These are phyloP conservation scores for Boletus vermiculosoides DNA, from an alignment of 768 basidiomycete species.

Conservation along the genomic window DNA sequence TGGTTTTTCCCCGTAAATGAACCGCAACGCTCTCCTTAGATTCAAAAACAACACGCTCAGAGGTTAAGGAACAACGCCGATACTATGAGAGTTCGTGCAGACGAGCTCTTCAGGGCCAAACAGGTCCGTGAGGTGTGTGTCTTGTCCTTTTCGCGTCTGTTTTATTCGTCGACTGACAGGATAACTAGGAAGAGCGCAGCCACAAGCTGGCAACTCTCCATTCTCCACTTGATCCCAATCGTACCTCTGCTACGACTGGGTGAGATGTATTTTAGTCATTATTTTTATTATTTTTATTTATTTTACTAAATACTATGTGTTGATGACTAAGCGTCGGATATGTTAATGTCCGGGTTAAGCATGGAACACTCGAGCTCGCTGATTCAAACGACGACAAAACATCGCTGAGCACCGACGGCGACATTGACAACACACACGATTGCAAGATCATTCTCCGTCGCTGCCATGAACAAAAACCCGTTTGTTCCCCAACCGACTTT, in stretches of 20 bases:
- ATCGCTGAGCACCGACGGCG: slow-evolving; percentile 8
- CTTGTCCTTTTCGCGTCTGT: not conserved
- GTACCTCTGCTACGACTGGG: not conserved
- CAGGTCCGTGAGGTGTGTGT: slow-evolving; percentile 23
- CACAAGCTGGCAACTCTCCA: slow-evolving; percentile 16
- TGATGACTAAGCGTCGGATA: slow-evolving; percentile 28
- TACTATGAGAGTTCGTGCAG: slow-evolving; percentile 17
- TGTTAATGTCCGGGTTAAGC: not conserved
- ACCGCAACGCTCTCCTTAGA: slow-evolving; percentile 10
- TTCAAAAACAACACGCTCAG: slow-evolving; percentile 24
- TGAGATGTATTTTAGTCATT: not conserved
- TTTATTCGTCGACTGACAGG: not conserved
- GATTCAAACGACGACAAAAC: slow-evolving; percentile 25
- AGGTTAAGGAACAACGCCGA: slow-evolving; percentile 21
- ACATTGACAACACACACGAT: slow-evolving; percentile 11
- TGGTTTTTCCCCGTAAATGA: not conserved
- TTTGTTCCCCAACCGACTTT: slow-evolving; percentile 71
- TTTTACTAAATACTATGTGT: not conserved
- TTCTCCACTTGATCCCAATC: not conserved
- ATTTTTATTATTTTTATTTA: not conserved
- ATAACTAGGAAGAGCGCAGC: slow-evolving; percentile 20
- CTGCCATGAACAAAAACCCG: slow-evolving; percentile 79
- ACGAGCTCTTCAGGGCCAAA: slow-evolving; percentile 21
- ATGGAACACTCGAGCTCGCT: slow-evolving; percentile 15
- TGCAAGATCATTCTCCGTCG: slow-evolving; percentile 4